Percentiles rank a stretch among this genome's conserved stretches.
Evolutionary conservation across 2,329 filamentous ascomycete species (phyloP).

Genomic region (Cytospora schulzeri): DNA sequence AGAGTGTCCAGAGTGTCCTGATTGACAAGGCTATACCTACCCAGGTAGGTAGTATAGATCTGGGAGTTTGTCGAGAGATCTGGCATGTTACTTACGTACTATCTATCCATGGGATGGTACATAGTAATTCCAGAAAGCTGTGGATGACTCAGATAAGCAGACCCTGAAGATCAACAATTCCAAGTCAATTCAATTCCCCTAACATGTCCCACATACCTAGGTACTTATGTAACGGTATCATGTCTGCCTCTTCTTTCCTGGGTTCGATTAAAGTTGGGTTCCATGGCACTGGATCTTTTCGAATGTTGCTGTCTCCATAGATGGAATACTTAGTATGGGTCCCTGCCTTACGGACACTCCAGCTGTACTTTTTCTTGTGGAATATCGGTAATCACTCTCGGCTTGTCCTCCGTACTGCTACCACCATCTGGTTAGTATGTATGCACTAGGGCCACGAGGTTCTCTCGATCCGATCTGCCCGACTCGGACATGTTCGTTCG

Average conservation of each 20-base stretch:
- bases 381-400: neutral
- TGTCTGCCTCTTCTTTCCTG: neutral
- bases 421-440: too few relatives aligned
- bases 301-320: neutral
- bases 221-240: neutral
- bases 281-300: neutral
- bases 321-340: too few relatives aligned
- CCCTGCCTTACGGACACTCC: too few relatives aligned
- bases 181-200: neutral
- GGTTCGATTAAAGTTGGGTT: too few relatives aligned
- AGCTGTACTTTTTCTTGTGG: neutral
- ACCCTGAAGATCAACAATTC: neutral
- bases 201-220: too few relatives aligned
- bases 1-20: neutral
- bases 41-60: too few relatives aligned
- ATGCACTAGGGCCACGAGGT: neutral
- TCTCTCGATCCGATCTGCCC: neutral
- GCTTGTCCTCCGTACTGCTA: neutral
- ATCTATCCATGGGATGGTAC: neutral
- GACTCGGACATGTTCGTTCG: neutral
- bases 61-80: neutral
- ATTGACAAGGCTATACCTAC: too few relatives aligned
- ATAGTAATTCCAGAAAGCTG: neutral
- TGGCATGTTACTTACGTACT: neutral
- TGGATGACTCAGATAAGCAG: neutral